Evolutionary conservation across 495 filamentous ascomycete genomes (phyloP), one percentile per base, ranked within the genome.

Genomic region (Penicillium parvum): DNA sequence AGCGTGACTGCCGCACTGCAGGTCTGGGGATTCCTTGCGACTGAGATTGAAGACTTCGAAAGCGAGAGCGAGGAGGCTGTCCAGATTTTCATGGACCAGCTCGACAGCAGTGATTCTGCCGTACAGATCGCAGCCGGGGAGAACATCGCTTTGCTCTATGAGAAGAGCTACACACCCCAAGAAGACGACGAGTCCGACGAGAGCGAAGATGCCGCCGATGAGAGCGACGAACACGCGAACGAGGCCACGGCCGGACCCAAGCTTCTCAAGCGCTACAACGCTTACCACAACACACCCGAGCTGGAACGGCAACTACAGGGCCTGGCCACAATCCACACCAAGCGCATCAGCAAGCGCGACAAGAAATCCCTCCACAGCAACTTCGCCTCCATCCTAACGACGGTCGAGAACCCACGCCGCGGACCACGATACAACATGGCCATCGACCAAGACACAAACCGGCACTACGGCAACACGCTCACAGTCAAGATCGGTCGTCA

Each of bases 111-210:
- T 22, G 84, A 90, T 42, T 68, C 84, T 1, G 65, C 69, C 4
- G 90, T 96, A 1, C 88, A 95, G 60, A 81, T 92, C 37, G 81
- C 86, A 2, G 89, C 92, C 1, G 92, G 89, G 0, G 83, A 90
- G 52, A 90, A 90, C 59, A 92, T 97, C 49, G 91, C 91, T 2
- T 69, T 96, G 1, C 72, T 96, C 1, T 94, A 88, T 52, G 91
- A 97, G 55, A 88, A 88, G 60, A 83, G 78, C 57, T 81, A 86
- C 69, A 74, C 81, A 1, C 66, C 69, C 1, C 67, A 71, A 52
- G 76, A 78, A 46, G 72, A 81, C 22, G 81, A 87, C 35, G 75
- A 82, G 2, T 81, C 83, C 12, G 76, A 83, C 6, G 75, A 75
- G 10, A 63, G 59, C 0, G 65, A 69, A 19, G 68, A 75, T 19